A percentile compares a stretch with the other conserved stretches of the same genome.
Conservation (phyloP, 1,139 yeast genomes). For the Arxiozyma slooffiae region DNA sequence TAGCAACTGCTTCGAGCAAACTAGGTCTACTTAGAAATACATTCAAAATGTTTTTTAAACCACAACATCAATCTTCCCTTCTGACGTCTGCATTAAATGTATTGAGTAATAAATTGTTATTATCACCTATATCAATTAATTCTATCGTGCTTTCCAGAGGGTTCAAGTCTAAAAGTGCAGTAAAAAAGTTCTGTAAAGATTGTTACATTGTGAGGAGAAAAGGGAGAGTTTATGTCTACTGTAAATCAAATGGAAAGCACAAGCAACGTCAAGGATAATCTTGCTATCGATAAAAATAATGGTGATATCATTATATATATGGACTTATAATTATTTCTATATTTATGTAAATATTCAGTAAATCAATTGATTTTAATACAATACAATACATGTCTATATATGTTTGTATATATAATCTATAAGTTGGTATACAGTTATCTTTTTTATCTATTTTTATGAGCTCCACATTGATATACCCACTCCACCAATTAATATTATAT, state of each 20-base stretch:
- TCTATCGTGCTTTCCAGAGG: conserved; percentile 34
- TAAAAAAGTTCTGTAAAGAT: conserved; percentile 82
- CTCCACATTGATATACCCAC: conserved; percentile 47
- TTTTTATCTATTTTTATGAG: not conserved
- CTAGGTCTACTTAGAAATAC: not conserved
- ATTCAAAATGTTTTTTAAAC: not conserved
- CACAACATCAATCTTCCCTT: not conserved
- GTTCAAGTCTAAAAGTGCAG: conserved; percentile 69
- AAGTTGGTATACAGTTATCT: not conserved
- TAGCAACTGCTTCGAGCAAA: not conserved
- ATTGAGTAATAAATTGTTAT: not conserved
- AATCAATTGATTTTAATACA: conserved; percentile 5
- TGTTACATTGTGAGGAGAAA: conserved; percentile 89
- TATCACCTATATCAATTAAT: not conserved
- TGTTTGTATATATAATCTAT: conserved; percentile 4
- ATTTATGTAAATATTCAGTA: not conserved
- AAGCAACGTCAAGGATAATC: conserved; percentile 86
- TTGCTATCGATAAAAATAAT: conserved; percentile 7
- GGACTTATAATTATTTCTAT: not conserved
- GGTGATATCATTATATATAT: not conserved
- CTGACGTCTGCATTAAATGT: not conserved
- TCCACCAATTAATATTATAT: conserved; percentile 45
- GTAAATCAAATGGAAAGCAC: conserved; percentile 88
- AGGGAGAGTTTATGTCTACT: conserved; percentile 86
- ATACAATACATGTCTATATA: not conserved